Evolutionary conservation across 1,284 basidiomycete genomes (phyloP), one percentile per base, ranked within the genome.

Genomic region (Malassezia dermatis): DNA sequence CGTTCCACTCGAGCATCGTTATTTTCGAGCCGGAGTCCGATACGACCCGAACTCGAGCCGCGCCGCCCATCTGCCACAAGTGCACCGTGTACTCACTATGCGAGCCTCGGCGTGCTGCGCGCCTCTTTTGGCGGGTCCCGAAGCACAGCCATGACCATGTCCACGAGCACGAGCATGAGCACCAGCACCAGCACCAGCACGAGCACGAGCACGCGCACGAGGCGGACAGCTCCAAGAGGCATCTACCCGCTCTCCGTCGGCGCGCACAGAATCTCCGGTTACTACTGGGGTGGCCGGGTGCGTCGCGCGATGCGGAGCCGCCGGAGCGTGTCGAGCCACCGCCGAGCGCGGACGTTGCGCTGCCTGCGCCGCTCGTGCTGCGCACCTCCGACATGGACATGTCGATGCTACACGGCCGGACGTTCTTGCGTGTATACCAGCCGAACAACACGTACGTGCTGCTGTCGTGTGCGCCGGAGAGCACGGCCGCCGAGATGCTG

Each of bases 391-490:
- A 40, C 21, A 24, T 41, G 24, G 48, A 49, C 24, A 32, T 31
- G 37, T 30, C 46, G 47, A 45, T 37, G 19, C 19, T 39, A 19
- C 40, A 40, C 32, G 4, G 63, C 47, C 60, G 78, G 71, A 74
- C 78, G 62, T 77, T 74, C 53, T 71, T 89, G 50, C 82, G 89
- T 41, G 84, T 95, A 62, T 88, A 89, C 72, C 81, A 84, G 42
- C 81, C 82, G 21, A 85, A 88, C 64, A 82, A 82, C 39, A 81
- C 83, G 4, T 89, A 84, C 68, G 83, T 85, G 54, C 81, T 87
- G 43, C 80, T 86, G 40, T 78, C 81, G 19, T 83, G 87, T 63
- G 79, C 80, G 10, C 77, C 86, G 28, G 76, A 79, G 23, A 82
- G 84, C 17, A 88, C 84, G 0, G 86, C 88, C 4, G 80, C 80